These are phyloP conservation scores for Xanthoparmelia taractica DNA, from an alignment of 495 filamentous ascomycete species.

Conservation along the genomic window DNA sequence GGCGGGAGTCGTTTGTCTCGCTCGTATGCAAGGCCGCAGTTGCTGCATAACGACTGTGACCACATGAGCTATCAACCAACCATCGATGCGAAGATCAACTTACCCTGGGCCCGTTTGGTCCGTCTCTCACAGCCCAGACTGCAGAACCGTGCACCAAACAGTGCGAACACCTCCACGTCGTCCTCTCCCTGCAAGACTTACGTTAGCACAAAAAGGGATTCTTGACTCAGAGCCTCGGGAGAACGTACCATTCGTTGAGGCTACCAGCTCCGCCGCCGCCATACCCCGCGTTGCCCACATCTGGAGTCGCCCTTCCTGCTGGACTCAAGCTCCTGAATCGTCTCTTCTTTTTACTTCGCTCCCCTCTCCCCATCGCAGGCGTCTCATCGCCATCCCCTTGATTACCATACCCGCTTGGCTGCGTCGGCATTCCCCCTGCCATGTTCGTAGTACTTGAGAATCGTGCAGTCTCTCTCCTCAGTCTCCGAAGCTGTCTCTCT, in stretches of 20 bases:
- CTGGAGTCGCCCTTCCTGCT: slow-evolving; percentile 64
- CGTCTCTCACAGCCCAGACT: slow-evolving; percentile 92
- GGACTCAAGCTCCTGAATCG: slow-evolving; percentile 86
- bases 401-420: slow-evolving; percentile 53
- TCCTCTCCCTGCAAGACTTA: slow-evolving; percentile 53
- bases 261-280: slow-evolving; percentile 63
- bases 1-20: slow-evolving; percentile 76
- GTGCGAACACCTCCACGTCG: slow-evolving; percentile 83
- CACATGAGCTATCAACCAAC: slow-evolving; percentile 3
- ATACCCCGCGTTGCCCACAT: slow-evolving; percentile 56
- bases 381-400: slow-evolving; percentile 43
- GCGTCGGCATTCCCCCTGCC: slow-evolving; percentile 53
- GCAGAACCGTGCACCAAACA: slow-evolving; percentile 81
- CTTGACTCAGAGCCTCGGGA: slow-evolving; percentile 30
- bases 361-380: slow-evolving; percentile 68
- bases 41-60: slow-evolving; percentile 65
- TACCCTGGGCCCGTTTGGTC: slow-evolving; percentile 78
- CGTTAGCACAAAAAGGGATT: slow-evolving; percentile 18
- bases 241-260: slow-evolving; percentile 50
- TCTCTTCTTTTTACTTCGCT: slow-evolving; percentile 88
- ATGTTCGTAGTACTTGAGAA: slow-evolving; percentile 81
- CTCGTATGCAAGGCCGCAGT: slow-evolving; percentile 85
- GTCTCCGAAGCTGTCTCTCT: slow-evolving; percentile 76
- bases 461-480: slow-evolving; percentile 84
- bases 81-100: slow-evolving; percentile 26